Percentiles rank a stretch among this genome's conserved stretches.
These are phyloP conservation scores for Hapsidospora chrysogenum DNA, from an alignment of 495 filamentous ascomycete genomes.

Conservation along the genomic window DNA sequence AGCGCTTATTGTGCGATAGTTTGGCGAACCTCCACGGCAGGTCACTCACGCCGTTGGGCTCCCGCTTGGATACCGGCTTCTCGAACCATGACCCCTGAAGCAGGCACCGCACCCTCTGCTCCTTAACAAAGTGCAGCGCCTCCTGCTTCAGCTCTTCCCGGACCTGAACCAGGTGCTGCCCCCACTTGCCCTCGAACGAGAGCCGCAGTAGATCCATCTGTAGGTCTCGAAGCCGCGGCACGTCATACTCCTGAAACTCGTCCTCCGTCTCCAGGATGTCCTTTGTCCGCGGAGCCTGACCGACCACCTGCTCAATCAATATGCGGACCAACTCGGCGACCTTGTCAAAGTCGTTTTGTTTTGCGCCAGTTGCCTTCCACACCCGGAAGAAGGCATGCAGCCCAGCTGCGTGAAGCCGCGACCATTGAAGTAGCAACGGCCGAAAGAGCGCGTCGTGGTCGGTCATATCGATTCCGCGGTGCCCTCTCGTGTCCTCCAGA, in stretches of 20 bases:
- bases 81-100: slow-evolving; percentile 86
- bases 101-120: slow-evolving; percentile 88
- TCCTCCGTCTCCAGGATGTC: slow-evolving; percentile 82
- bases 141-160: slow-evolving; percentile 88
- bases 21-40: slow-evolving; percentile 65
- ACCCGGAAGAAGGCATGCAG: slow-evolving; percentile 81
- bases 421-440: slow-evolving; percentile 86
- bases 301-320: slow-evolving; percentile 81
- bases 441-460: slow-evolving; percentile 77
- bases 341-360: slow-evolving; percentile 77
- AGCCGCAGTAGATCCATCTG: slow-evolving; percentile 90
- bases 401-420: slow-evolving; percentile 75
- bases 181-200: slow-evolving; percentile 89
- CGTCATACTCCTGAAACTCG: slow-evolving; percentile 71
- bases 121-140: slow-evolving; percentile 87
- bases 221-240: slow-evolving; percentile 57
- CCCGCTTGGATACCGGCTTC: slow-evolving; percentile 27
- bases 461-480: slow-evolving; percentile 56
- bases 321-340: slow-evolving; percentile 81
- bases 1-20: slow-evolving; percentile 79
- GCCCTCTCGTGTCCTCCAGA: slow-evolving; percentile 61
- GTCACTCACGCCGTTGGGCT: slow-evolving; percentile 17
- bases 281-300: slow-evolving; percentile 64
- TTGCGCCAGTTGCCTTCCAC: slow-evolving; percentile 79
- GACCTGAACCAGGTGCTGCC: slow-evolving; percentile 71